Percentiles rank a stretch among this genome's conserved stretches.
phyloP scores from a whole-genome alignment of 768 basidiomycete species.

The Agrocybe pediades region DNA sequence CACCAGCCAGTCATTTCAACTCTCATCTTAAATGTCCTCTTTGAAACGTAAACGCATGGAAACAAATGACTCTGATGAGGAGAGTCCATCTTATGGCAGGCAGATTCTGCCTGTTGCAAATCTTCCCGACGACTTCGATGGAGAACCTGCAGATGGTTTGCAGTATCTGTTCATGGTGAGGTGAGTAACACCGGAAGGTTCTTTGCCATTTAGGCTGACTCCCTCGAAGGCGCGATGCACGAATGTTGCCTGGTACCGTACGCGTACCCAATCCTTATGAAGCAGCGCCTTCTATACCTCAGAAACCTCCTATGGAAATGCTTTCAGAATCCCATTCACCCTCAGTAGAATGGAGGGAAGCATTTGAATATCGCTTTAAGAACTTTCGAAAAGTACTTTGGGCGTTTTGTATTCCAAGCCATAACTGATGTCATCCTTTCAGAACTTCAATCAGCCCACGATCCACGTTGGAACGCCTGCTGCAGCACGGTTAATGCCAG shows the following conservation, averaged over 20 bases:
- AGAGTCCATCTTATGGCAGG: conserved; percentile 61
- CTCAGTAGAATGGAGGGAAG: conserved; percentile 63
- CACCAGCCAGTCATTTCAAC: neutral
- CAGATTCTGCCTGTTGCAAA: conserved; percentile 84
- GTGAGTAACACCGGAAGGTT: conserved; percentile 35
- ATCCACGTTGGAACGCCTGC: conserved; percentile 42
- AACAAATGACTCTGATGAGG: conserved; percentile 54
- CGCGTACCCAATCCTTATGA: conserved; percentile 74
- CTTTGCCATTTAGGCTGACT: neutral
- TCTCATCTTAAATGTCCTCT: conserved; percentile 23
- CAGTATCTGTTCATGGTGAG: conserved; percentile 83
- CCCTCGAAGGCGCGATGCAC: conserved; percentile 65
- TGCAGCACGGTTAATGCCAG: conserved; percentile 50
- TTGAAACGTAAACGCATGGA: conserved; percentile 61
- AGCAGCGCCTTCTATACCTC: conserved; percentile 26
- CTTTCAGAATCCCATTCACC: conserved; percentile 45
- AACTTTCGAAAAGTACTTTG: conserved; percentile 73
- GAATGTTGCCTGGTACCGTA: conserved; percentile 61
- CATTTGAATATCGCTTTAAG: conserved; percentile 59
- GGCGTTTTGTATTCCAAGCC: conserved; percentile 11
- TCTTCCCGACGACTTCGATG: conserved; percentile 69
- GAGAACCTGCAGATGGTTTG: conserved; percentile 68
- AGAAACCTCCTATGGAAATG: conserved; percentile 4
- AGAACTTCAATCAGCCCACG: conserved; percentile 73
- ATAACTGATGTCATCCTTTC: conserved; percentile 7